Percentiles rank a stretch among this genome's conserved stretches.
Evolutionary conservation across 2,329 filamentous ascomycete species (phyloP).

Genomic region (Aspergillus cejpii): DNA sequence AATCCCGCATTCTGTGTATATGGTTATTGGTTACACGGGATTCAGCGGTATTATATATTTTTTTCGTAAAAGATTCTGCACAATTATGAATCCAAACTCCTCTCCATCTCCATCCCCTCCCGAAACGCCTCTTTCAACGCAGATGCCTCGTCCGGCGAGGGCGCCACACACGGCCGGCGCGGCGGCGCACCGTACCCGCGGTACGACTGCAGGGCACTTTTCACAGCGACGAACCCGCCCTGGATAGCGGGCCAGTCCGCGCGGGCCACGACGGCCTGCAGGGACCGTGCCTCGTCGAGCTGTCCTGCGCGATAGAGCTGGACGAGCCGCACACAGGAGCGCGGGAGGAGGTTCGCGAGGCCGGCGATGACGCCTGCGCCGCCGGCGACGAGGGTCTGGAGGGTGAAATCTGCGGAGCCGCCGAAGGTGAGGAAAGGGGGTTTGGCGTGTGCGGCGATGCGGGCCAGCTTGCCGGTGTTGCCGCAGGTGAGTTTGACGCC

Average conservation of each 20-base stretch:
- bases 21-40: no score
- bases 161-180: constrained; percentile 56
- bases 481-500: constrained; percentile 68
- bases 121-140: constrained; percentile 34
- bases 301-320: constrained; percentile 67
- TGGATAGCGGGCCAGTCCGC: constrained; percentile 81
- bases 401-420: constrained; percentile 79
- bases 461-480: constrained; percentile 64
- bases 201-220: constrained; percentile 71
- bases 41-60: no score
- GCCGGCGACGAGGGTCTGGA: constrained; percentile 71
- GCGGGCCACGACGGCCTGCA: constrained; percentile 71
- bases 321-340: constrained; percentile 72
- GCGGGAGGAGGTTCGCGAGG: constrained; percentile 77
- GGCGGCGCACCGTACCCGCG: constrained; percentile 76
- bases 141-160: constrained; percentile 31
- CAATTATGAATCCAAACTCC: constrained; percentile 18
- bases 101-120: constrained; percentile 37
- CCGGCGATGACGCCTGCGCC: constrained; percentile 81
- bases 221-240: constrained; percentile 77
- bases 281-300: constrained; percentile 63
- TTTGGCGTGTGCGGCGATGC: constrained; percentile 49
- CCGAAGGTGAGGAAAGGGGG: constrained; percentile 72
- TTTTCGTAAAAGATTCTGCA: constrained; percentile 9
- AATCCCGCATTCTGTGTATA: constrained; percentile 4